These are phyloP conservation scores for Amaranthus cruentus DNA, from an alignment of 148 eudicot species.

Conservation along the genomic window DNA sequence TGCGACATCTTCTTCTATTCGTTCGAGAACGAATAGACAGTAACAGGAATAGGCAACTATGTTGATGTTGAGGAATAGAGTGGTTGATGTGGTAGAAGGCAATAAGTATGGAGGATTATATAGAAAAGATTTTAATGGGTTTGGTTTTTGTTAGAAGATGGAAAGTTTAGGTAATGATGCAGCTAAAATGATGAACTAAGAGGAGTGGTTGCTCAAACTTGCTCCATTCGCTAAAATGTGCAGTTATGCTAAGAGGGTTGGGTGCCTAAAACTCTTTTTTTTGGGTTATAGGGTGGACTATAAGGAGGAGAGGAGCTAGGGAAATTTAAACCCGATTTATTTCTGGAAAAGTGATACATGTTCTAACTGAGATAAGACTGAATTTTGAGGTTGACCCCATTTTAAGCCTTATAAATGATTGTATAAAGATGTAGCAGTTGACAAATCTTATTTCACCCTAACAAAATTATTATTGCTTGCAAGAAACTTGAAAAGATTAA, in stretches of 20 bases:
- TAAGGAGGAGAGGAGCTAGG: no score
- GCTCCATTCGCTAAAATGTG: slow-evolving; percentile 16
- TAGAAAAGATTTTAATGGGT: slow-evolving; percentile 15
- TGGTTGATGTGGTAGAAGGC: neutral
- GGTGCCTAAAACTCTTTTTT: no score
- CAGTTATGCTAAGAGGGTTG: neutral
- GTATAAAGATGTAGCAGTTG: no score
- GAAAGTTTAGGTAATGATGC: slow-evolving; percentile 5
- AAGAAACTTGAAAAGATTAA: no score
- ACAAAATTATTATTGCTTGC: no score
- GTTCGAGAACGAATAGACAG: neutral
- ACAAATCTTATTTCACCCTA: no score
- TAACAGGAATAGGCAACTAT: neutral
- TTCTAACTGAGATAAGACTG: no score
- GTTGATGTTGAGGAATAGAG: neutral
- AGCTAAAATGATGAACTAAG: neutral
- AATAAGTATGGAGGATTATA: neutral
- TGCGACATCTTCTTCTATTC: slow-evolving; percentile 22
- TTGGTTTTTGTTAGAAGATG: slow-evolving; percentile 11
- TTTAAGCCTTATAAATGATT: no score
- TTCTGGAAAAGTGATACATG: no score
- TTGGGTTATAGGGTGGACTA: no score
- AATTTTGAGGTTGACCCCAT: no score
- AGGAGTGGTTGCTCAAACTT: slow-evolving; percentile 20
- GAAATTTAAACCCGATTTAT: no score